Evolutionary conservation across 2,329 filamentous ascomycete genomes (phyloP), one percentile per base, ranked within the genome.

Genomic region (Byssoonygena ceratinophila): DNA sequence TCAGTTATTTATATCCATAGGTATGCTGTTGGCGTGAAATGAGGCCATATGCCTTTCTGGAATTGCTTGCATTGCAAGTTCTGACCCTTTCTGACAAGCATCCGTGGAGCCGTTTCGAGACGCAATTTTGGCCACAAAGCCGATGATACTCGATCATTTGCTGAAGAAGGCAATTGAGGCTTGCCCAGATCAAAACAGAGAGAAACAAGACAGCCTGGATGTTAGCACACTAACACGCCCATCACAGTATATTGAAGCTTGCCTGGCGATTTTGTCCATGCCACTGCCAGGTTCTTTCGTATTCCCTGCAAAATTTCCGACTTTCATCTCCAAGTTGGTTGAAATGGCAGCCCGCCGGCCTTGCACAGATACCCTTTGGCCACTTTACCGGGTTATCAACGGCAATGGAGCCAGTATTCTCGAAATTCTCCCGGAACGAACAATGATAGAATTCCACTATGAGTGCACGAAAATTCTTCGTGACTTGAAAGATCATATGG

Each of bases 1-100:
- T 52, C 65, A 70, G 27, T 66, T 81, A 25, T 62, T 82, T 36
- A 63, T 70, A n/a, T 62, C 59, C 34, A 70, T 81, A 27, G 71
- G 76, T 78, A 67, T n/a, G 51, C 40, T 31, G 20, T 12, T 4
- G 25, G 12, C 14, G 20, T 22, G n/a, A 20, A 18, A 31, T 32
- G 6, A 34, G 9, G 8, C n/a, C n/a, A 7, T 4, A 2, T 46
- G 4, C 16, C n/a, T 34, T 31, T 12, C 25, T 20, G 14, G n/a
- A n/a, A 31, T 18, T 16, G 12, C 20, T 43, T 44, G 14, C 44
- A 52, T 39, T 8, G 46, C 5, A 14, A 20, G 12, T 29, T 48
- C 36, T 27, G 12, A 48, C 32, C 2, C 14, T 39, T 48, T 9
- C 6, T 48, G 18, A 39, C 1, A 41, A 72, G 69, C 59, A 32